Evolutionary conservation across 148 eudicot species (phyloP).

Genomic region (Salicornia ramosissima): DNA sequence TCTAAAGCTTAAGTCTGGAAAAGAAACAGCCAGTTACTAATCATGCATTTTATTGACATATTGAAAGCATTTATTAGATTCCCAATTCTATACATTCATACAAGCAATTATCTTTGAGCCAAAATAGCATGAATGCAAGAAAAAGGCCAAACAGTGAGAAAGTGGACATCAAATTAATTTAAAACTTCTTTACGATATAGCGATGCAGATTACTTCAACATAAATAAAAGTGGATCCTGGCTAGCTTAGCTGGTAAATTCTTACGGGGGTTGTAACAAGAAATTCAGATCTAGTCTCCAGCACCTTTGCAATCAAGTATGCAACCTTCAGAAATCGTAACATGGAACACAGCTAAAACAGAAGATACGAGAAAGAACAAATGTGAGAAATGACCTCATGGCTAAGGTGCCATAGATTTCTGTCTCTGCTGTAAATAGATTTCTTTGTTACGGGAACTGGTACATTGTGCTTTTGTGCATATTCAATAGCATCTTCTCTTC

Average conservation of each 20-base stretch:
- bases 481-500: constrained; percentile 92
- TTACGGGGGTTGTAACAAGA: no score
- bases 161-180: no score
- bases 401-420: constrained; percentile 93
- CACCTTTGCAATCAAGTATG: no score
- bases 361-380: no score
- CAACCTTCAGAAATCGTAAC: background rate
- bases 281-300: no score
- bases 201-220: background rate
- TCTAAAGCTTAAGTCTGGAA: background rate
- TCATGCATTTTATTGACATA: background rate
- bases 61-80: background rate
- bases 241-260: no score
- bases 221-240: no score
- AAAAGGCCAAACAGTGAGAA: background rate
- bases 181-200: no score
- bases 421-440: constrained; percentile 92
- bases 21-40: background rate
- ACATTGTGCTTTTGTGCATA: constrained; percentile 86
- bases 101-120: background rate
- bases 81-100: background rate
- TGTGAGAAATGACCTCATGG: constrained; percentile 63
- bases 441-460: constrained; percentile 90
- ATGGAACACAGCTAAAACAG: background rate
- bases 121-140: background rate